These are phyloP conservation scores for Schizothecium vesticola DNA, from an alignment of 495 filamentous ascomycete genomes.

Conservation along the genomic window DNA sequence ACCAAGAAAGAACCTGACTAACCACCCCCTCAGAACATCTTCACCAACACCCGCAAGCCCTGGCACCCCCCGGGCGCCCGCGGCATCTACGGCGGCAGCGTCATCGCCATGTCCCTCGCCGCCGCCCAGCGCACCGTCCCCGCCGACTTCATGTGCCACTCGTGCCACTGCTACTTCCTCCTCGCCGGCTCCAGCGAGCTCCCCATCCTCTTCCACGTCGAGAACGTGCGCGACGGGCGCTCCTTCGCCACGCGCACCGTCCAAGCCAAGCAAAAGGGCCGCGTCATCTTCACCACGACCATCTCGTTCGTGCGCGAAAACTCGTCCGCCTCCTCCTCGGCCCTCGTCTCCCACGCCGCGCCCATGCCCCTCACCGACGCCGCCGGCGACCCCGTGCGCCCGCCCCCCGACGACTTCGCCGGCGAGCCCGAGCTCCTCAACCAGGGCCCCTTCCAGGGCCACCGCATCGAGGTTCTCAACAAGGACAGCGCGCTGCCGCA, in stretches of 20 bases:
- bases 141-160: slow-evolving; percentile 73
- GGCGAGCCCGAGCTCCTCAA: slow-evolving; percentile 31
- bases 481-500: slow-evolving; percentile 40
- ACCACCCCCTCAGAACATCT: slow-evolving; percentile 58
- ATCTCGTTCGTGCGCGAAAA: slow-evolving; percentile 76
- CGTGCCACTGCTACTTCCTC: slow-evolving; percentile 99
- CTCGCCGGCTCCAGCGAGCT: slow-evolving; percentile 78
- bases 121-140: slow-evolving; percentile 86
- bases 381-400: slow-evolving; percentile 16
- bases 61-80: slow-evolving; percentile 90
- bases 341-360: slow-evolving; percentile 54
- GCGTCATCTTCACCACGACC: slow-evolving; percentile 90
- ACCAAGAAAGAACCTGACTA: not conserved
- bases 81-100: slow-evolving; percentile 87
- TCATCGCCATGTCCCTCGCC: slow-evolving; percentile 85
- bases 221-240: slow-evolving; percentile 83
- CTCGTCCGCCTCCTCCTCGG: slow-evolving; percentile 50
- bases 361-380: slow-evolving; percentile 50
- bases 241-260: slow-evolving; percentile 93
- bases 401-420: slow-evolving; percentile 35
- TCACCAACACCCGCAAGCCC: slow-evolving; percentile 83
- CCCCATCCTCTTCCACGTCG: slow-evolving; percentile 86
- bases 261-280: slow-evolving; percentile 84
- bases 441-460: slow-evolving; percentile 47
- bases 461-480: slow-evolving; percentile 49